phyloP scores from a whole-genome alignment of 139 green algal genomes.

The Chlamydomonas sp. region DNA sequence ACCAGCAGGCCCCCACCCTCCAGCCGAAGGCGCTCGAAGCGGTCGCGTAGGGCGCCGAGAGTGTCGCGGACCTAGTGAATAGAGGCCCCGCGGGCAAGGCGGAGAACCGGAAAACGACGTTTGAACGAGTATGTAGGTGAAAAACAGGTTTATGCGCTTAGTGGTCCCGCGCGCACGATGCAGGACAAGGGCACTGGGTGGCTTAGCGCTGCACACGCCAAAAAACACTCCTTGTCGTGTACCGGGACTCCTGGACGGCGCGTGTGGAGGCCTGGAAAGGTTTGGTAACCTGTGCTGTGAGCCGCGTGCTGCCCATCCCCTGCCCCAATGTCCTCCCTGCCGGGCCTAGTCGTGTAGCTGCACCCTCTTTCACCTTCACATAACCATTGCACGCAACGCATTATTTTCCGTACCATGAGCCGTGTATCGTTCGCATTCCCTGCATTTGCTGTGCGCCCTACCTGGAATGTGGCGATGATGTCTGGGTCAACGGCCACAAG shows the following conservation, averaged over 20 bases:
- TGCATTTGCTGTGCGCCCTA: conserved; percentile 1
- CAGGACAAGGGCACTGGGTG: not conserved
- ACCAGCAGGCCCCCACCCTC: conserved; percentile 38
- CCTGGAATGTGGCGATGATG: conserved; percentile 73
- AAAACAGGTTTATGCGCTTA: not conserved
- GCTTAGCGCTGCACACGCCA: not conserved
- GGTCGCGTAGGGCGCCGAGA: conserved; percentile 64
- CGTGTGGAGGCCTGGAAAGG: too few species aligned
- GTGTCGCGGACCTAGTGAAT: conserved; percentile 71
- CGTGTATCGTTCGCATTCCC: not conserved
- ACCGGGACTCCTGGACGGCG: too few species aligned
- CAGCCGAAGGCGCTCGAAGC: conserved; percentile 64
- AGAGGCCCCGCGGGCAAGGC: not conserved
- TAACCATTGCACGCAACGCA: not conserved
- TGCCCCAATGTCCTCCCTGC: not conserved
- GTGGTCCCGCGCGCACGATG: not conserved
- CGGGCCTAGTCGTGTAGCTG: not conserved
- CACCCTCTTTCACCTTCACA: not conserved
- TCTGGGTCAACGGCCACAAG: conserved; percentile 69
- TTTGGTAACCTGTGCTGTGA: not conserved
- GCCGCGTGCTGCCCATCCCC: not conserved
- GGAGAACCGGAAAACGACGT: not conserved
- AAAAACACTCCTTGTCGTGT: too few species aligned
- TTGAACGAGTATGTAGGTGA: not conserved
- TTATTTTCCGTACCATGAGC: not conserved